phyloP scores from a whole-genome alignment of 2,329 filamentous ascomycete genomes.

The Colletotrichum theobromicola region DNA sequence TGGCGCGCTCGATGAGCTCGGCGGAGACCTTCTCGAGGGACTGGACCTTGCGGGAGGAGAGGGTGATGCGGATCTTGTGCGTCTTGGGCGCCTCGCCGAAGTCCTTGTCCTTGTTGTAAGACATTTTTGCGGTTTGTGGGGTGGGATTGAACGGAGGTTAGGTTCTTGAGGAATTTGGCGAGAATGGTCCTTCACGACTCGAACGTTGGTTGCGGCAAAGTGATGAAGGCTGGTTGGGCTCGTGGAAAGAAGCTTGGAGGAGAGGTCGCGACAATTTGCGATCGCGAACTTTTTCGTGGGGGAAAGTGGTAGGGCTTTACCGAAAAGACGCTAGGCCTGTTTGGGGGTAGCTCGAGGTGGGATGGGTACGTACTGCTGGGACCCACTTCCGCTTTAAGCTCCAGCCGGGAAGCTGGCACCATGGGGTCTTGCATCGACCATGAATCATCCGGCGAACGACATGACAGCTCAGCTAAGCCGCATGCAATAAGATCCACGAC shows the following conservation, averaged over 20 bases:
- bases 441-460: constrained; percentile 44
- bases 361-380: not conserved
- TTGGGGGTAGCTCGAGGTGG: not conserved
- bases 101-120: constrained; percentile 97
- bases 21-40: constrained; percentile 97
- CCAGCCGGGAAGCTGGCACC: not conserved
- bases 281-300: constrained; percentile 26
- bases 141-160: constrained; percentile 8
- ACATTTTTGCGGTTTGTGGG: constrained; percentile 74
- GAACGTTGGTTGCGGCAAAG: constrained; percentile 79
- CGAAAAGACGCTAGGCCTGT: not conserved
- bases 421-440: constrained; percentile 7
- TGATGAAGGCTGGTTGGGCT: constrained; percentile 66
- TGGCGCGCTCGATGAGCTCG: constrained; percentile 98
- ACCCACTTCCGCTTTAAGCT: constrained; percentile 7
- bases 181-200: constrained; percentile 76
- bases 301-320: constrained; percentile 23
- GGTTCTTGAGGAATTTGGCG: constrained; percentile 1
- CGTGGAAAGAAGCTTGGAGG: constrained; percentile 15
- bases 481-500: not conserved
- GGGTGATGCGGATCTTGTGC: constrained; percentile 91
- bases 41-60: constrained; percentile 88
- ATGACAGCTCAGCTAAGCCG: not conserved
- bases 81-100: constrained; percentile 91
- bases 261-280: not conserved